Percentiles rank a stretch among this genome's conserved stretches.
Conservation (phyloP, 2,329 filamentous ascomycete species). For the Fusarium mundagurra region DNA sequence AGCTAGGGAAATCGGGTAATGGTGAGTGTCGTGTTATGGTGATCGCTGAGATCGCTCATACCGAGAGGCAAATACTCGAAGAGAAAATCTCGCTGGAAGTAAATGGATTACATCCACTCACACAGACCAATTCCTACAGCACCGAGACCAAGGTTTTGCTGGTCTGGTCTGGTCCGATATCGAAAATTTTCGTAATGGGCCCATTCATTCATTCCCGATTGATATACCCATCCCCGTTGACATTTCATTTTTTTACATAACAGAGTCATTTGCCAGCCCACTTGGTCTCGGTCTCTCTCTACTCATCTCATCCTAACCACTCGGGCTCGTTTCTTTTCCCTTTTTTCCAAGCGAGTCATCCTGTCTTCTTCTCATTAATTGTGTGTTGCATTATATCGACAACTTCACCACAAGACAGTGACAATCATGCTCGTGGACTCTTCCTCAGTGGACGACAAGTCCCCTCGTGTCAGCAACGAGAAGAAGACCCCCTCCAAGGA, state of each 20-base stretch:
- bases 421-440: conserved; percentile 35
- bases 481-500: conserved; percentile 35
- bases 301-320: not conserved
- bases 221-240: conserved; percentile 22
- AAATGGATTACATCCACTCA: conserved; percentile 10
- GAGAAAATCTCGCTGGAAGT: conserved; percentile 5
- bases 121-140: conserved; percentile 4
- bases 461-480: conserved; percentile 43
- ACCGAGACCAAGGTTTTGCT: not conserved
- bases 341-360: conserved; percentile 11
- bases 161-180: conserved; percentile 12
- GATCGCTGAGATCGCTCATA: conserved; percentile 12
- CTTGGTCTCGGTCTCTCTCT: conserved; percentile 32
- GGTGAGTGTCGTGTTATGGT: not conserved
- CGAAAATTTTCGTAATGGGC: conserved; percentile 41
- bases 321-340: not conserved
- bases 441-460: conserved; percentile 44
- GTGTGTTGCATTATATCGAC: not conserved
- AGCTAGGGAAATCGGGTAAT: not conserved
- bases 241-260: conserved; percentile 43
- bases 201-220: conserved; percentile 38
- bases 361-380: not conserved
- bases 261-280: conserved; percentile 35
- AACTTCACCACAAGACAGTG: not conserved
- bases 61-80: conserved; percentile 19